Evolutionary conservation across 2,329 filamentous ascomycete species (phyloP).

Genomic region (Rosellinia necatrix): DNA sequence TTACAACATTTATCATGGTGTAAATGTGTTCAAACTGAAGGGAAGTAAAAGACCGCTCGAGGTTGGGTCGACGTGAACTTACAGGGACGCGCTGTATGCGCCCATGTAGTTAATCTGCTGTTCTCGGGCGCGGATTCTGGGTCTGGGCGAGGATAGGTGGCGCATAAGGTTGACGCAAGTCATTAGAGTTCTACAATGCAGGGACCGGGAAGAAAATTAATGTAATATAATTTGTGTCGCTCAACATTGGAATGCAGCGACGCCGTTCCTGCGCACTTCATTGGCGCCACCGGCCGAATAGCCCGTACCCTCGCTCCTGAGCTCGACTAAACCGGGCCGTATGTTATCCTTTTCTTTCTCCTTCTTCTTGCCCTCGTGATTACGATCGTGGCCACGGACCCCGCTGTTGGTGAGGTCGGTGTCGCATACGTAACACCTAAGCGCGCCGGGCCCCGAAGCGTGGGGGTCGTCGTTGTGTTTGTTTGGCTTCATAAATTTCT

Average conservation of each 20-base stretch:
- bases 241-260: constrained; percentile 79
- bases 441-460: constrained; percentile 44
- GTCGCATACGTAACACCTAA: constrained; percentile 87
- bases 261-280: constrained; percentile 74
- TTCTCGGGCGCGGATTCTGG: no score
- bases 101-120: no score
- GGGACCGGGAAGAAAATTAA: not conserved
- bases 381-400: constrained; percentile 32
- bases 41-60: not conserved
- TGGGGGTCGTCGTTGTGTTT: constrained; percentile 59
- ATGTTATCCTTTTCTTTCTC: constrained; percentile 57
- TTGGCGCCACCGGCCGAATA: constrained; percentile 88
- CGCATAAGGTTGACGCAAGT: not conserved
- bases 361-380: constrained; percentile 50
- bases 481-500: constrained; percentile 75
- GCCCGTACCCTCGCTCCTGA: constrained; percentile 86
- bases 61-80: constrained; percentile 7
- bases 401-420: constrained; percentile 62
- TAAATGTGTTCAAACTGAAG: not conserved
- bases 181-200: no score
- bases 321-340: constrained; percentile 74
- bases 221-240: not conserved
- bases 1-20: constrained; percentile 4
- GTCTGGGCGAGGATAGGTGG: no score
- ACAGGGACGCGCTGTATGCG: constrained; percentile 6